Evolutionary conservation across 2,329 filamentous ascomycete genomes (phyloP), one percentile per base, ranked within the genome.

Genomic region (Dactylellina leptospora): DNA sequence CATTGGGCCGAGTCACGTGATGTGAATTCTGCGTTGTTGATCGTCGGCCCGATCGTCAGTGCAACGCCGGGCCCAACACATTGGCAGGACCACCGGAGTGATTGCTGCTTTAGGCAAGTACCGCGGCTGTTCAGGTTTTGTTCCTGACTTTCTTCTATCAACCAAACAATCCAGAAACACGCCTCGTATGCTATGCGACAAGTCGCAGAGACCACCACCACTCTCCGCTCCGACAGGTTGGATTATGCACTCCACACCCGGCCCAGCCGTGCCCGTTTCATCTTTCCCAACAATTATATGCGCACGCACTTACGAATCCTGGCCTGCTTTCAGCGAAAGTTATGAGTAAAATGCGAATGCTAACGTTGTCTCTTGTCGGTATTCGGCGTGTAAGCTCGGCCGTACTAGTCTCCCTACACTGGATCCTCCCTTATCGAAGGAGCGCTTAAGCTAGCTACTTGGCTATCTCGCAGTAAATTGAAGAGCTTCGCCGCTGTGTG

Each of bases 261-360:
- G 56, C 48, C 40, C 48, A 47, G 30, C 64, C 64, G 48, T n/a
- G n/a, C n/a, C n/a, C n/a, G n/a, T n/a, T n/a, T n/a, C n/a, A n/a
- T 60, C 30, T 55, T 40, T 55, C 64, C 64, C 64, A 70, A 70
- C 64, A 70, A 70, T 61, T 56, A 44, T 23, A 40, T 40, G 6
- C 16, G 50, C 18, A 5, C 38, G 47, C 30, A 54, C 54, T 33
- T 59, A 50, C 51, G 25, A 28, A 18, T 48, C 5, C 18, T 23
- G 45, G 16, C n/a, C 16, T 20, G 40, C 30, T 33, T 13, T 13
- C 30, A 33, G 13, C 6, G 33, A 56, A 42, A 38, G 9, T 1
- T 10, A 44, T 53, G 62, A n/a, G n/a, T n/a, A n/a, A n/a, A n/a
- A n/a, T n/a, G n/a, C n/a, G n/a, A n/a, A n/a, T n/a, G n/a, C 64